A percentile compares a stretch with the other conserved stretches of the same genome.
These are phyloP conservation scores for Oldenlandia corymbosa DNA, from an alignment of 257 asterid genomes.

Conservation along the genomic window DNA sequence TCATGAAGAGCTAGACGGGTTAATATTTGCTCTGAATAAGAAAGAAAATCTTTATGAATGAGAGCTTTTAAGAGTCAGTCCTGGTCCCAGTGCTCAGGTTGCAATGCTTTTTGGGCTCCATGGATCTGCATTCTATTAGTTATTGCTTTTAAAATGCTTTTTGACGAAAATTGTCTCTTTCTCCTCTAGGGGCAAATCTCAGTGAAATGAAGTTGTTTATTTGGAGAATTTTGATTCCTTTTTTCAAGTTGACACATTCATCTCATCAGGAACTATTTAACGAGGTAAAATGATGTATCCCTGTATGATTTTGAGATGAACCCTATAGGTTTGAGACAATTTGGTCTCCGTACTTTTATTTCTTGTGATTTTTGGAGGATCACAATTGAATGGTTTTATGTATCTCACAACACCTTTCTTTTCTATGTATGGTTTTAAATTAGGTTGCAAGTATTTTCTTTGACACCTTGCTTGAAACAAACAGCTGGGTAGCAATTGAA, in stretches of 20 bases:
- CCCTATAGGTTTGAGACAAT: too few relatives aligned
- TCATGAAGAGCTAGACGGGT: background rate
- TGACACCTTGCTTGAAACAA: slow-evolving; percentile 53
- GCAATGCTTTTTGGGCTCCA: background rate
- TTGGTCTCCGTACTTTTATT: background rate
- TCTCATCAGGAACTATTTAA: slow-evolving; percentile 48
- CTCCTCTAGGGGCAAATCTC: slow-evolving; percentile 42
- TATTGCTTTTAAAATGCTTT: too few relatives aligned
- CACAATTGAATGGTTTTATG: slow-evolving; percentile 7
- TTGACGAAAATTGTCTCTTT: slow-evolving; percentile 11
- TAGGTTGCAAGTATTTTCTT: slow-evolving; percentile 67
- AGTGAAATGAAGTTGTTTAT: slow-evolving; percentile 42
- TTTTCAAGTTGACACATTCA: slow-evolving; percentile 49
- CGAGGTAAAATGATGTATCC: slow-evolving; percentile 44
- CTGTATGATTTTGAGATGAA: background rate
- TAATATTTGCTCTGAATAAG: too few relatives aligned
- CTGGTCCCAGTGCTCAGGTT: background rate
- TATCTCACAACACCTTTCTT: slow-evolving; percentile 7
- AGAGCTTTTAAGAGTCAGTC: background rate
- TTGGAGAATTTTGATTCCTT: slow-evolving; percentile 58
- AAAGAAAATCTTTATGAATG: background rate
- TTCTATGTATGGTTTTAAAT: slow-evolving; percentile 11
- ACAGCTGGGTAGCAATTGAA: slow-evolving; percentile 69
- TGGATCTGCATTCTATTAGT: too few relatives aligned
- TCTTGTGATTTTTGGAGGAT: slow-evolving; percentile 11